Evolutionary conservation across 2,329 filamentous ascomycete genomes (phyloP), one percentile per base, ranked within the genome.

Genomic region (Beauveria asiatica): DNA sequence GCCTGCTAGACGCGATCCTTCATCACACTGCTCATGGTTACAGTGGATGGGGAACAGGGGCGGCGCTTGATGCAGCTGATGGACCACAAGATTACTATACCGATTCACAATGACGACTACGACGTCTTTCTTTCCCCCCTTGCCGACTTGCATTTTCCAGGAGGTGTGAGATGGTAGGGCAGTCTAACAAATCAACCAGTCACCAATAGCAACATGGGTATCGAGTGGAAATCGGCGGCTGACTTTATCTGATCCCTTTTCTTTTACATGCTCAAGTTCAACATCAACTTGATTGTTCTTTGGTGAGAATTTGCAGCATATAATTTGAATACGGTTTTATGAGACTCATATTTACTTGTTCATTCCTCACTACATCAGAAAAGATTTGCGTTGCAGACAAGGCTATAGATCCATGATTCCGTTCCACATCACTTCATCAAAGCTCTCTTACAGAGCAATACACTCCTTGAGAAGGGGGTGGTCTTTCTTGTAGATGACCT

Each of bases 401-500:
- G 33, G 33, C 11, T 6, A 5, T 16, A 21, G 13, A 11, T 48
- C 21, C 6, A 27, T 11, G 21, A 25, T 45, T n/a, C 23, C 10
- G 10, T 10, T n/a, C 7, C 41, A 30, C 17, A 16, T 45, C 5
- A 21, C 4, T 42, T 9, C 25, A 4, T 44, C 23, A n/a, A 13
- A 21, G 11, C 6, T 33, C 27, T 27, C 19, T 30, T 52, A 59
- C 17, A 45, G 25, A 48, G 53, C 53, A 8, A 57, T 57, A 42
- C 59, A 61, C 10, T 61, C 59, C 53, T 61, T 52, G 3, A 61
- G 39, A 11, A 61, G 59, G 30, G 59, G 59, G n/a, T 51, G 42
- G 16, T 57, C 53, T 27, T 61, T 61, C 41, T 57, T 11, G 54
- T 61, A 61, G 48, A 61, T 61, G 54, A 48, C 54, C 19, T 61